Percentiles rank a stretch among this genome's conserved stretches.
Conservation (phyloP, 1,284 basidiomycete genomes). For the Microbotryum scabiosae region DNA sequence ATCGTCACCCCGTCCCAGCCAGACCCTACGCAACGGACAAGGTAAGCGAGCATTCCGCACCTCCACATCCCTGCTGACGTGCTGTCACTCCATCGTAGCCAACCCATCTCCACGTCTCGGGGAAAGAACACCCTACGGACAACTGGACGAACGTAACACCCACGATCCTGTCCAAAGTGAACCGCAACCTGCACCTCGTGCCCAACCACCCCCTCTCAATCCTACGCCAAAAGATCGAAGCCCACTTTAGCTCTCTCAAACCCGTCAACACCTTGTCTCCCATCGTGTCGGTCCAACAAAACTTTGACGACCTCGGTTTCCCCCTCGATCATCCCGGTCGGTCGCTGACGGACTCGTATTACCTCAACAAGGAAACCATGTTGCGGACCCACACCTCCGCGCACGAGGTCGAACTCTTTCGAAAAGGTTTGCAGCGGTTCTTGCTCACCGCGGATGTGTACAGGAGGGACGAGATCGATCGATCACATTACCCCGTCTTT, state of each 20-base stretch:
- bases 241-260: conserved; percentile 63
- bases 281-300: conserved; percentile 79
- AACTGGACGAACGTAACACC: conserved; percentile 74
- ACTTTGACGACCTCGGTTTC: conserved; percentile 97
- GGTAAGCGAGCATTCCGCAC: neutral
- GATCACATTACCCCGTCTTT: conserved; percentile 94
- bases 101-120: conserved; percentile 1
- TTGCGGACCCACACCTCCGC: conserved; percentile 95
- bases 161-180: conserved; percentile 66
- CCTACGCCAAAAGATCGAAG: conserved; percentile 74
- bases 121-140: conserved; percentile 45
- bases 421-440: conserved; percentile 67
- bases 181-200: conserved; percentile 64
- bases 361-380: conserved; percentile 82
- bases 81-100: neutral
- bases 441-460: conserved; percentile 97
- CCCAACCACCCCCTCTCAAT: conserved; percentile 77
- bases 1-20: too few relatives aligned
- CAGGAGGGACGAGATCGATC: conserved; percentile 94
- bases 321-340: conserved; percentile 88
- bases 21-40: too few relatives aligned
- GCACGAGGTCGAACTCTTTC: conserved; percentile 90
- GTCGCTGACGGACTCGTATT: conserved; percentile 85
- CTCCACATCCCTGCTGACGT: neutral
- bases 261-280: conserved; percentile 59